phyloP scores from a whole-genome alignment of 371 early-diverging fungal genomes.

The Funneliformis caledonium region DNA sequence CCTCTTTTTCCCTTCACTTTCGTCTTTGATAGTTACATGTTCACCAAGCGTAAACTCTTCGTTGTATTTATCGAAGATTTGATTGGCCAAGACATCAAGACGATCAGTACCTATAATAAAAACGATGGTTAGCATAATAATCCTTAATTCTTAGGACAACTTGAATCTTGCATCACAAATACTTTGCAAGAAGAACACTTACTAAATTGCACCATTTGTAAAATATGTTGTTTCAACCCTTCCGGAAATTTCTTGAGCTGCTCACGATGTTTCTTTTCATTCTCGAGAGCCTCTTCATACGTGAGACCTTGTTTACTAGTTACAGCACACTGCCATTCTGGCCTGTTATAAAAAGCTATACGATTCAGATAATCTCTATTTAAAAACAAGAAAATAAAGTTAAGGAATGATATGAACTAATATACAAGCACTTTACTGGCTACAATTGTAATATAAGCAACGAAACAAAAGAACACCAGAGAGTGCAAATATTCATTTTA shows the following conservation, averaged over 20 bases:
- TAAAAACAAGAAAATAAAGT: neutral
- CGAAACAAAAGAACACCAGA: neutral
- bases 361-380: constrained; percentile 27
- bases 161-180: neutral
- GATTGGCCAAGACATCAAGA: constrained; percentile 25
- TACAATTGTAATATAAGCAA: neutral
- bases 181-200: neutral
- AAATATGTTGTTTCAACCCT: constrained; percentile 9
- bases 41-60: constrained; percentile 13
- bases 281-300: constrained; percentile 30
- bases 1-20: constrained; percentile 16
- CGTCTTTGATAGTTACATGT: neutral
- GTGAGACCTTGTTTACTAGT: constrained; percentile 26
- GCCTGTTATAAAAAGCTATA: neutral
- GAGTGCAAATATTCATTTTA: neutral
- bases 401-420: neutral
- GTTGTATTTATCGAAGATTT: constrained; percentile 21
- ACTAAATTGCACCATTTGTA: constrained; percentile 28
- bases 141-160: neutral
- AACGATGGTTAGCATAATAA: neutral
- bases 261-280: constrained; percentile 19
- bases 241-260: constrained; percentile 17
- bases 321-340: constrained; percentile 31
- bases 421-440: neutral
- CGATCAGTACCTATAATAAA: constrained; percentile 6